phyloP scores from a whole-genome alignment of 2,329 filamentous ascomycete genomes.

The Fusarium staphyleae region DNA sequence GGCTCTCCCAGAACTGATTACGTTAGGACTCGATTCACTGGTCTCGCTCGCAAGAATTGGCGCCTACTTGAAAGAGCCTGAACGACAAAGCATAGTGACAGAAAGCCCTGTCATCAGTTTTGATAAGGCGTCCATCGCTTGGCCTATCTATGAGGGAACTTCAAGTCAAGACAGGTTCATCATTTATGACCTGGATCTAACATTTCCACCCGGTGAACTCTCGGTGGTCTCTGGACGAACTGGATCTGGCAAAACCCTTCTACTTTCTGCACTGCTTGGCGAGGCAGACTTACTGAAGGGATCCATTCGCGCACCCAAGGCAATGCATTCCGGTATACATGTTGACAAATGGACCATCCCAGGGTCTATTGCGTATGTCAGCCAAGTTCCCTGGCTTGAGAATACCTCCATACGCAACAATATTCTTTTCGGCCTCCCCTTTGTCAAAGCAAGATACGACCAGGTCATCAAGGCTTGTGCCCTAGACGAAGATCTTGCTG shows the following conservation, averaged over 20 bases:
- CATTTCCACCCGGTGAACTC: conserved; percentile 72
- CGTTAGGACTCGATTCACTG: conserved; percentile 73
- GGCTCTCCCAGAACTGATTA: conserved; percentile 74
- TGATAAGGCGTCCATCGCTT: conserved; percentile 71
- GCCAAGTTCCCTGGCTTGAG: conserved; percentile 84
- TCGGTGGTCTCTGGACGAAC: conserved; percentile 79
- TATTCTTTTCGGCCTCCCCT: conserved; percentile 76
- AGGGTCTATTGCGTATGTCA: conserved; percentile 73
- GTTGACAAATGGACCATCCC: conserved; percentile 71
- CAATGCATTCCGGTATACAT: conserved; percentile 60
- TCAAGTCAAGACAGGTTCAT: conserved; percentile 67
- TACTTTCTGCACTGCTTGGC: conserved; percentile 75
- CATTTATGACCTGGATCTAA: conserved; percentile 66
- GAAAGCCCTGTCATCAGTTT: conserved; percentile 68
- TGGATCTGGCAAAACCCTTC: conserved; percentile 76
- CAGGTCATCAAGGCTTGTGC: conserved; percentile 75
- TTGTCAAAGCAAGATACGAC: conserved; percentile 69
- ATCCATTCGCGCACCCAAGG: conserved; percentile 59
- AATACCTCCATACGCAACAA: conserved; percentile 79
- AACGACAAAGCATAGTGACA: conserved; percentile 62
- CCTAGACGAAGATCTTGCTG: conserved; percentile 74
- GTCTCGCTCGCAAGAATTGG: conserved; percentile 75
- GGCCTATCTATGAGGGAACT: conserved; percentile 70
- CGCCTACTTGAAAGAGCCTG: conserved; percentile 70
- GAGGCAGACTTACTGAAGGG: conserved; percentile 74